A percentile compares a stretch with the other conserved stretches of the same genome.
Evolutionary conservation across 2,329 filamentous ascomycete species (phyloP).

Genomic region (Lasiodiplodia hormozganensis): DNA sequence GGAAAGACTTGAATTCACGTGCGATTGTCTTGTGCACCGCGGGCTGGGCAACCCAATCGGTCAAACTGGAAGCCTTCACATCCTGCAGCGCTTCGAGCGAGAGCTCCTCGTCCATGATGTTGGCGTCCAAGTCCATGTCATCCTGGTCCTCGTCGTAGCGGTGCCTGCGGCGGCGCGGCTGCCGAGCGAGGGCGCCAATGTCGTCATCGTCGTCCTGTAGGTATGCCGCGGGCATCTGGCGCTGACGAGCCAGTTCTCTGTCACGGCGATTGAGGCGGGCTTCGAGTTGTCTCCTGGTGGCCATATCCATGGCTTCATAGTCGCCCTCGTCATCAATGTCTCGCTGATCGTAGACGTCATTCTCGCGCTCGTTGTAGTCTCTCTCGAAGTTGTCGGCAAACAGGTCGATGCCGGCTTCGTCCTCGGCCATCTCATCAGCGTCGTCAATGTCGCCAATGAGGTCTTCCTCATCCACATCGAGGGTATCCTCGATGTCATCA

Average conservation of each 20-base stretch:
- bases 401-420: conserved; percentile 72
- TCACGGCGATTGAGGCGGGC: conserved; percentile 76
- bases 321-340: conserved; percentile 78
- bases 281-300: conserved; percentile 73
- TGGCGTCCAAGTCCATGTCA: conserved; percentile 84
- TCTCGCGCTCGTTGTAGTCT: conserved; percentile 63
- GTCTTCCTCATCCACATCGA: conserved; percentile 65
- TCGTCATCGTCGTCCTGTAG: conserved; percentile 83
- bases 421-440: conserved; percentile 72
- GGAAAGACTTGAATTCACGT: conserved; percentile 95
- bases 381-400: conserved; percentile 74
- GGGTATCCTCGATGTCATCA: conserved; percentile 68
- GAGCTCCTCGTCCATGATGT: conserved; percentile 95
- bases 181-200: conserved; percentile 82
- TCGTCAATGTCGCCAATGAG: conserved; percentile 70
- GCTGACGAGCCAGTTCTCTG: conserved; percentile 70
- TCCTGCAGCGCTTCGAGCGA: conserved; percentile 90
- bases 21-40: conserved; percentile 92
- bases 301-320: conserved; percentile 73
- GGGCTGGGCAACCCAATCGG: conserved; percentile 92
- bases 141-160: conserved; percentile 95
- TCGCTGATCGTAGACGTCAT: conserved; percentile 69
- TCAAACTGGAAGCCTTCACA: conserved; percentile 90
- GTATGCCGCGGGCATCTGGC: conserved; percentile 75
- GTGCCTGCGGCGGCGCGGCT: conserved; percentile 83